Evolutionary conservation across 75 land plant genomes (phyloP).

Genomic region (Sequoiadendron giganteum): DNA sequence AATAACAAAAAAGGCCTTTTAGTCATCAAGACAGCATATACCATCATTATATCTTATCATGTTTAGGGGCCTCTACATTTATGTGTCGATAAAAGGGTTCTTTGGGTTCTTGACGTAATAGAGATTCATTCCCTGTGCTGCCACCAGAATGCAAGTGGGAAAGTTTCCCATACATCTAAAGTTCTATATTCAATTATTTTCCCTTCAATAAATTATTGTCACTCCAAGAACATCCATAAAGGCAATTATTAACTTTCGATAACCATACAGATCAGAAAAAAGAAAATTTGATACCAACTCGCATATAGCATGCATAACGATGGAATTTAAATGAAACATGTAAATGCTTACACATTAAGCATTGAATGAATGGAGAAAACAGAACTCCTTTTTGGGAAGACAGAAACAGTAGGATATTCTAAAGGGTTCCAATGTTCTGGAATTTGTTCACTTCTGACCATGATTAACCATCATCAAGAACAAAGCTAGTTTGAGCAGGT

Average conservation of each 20-base stretch:
- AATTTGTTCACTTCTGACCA: background rate
- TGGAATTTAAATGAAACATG: background rate
- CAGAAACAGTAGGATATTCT: background rate
- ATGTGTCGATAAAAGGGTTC: background rate
- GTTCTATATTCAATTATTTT: background rate
- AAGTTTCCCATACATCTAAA: background rate
- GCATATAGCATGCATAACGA: background rate
- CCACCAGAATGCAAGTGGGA: background rate
- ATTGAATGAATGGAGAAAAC: background rate
- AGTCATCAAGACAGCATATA: too few relatives aligned
- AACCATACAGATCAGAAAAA: background rate
- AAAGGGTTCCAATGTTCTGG: background rate
- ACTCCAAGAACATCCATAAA: background rate
- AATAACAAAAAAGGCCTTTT: too few relatives aligned
- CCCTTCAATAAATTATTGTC: background rate
- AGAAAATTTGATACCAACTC: background rate
- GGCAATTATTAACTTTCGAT: background rate
- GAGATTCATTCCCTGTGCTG: background rate
- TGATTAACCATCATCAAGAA: background rate
- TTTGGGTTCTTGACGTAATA: background rate
- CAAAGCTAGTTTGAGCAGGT: background rate
- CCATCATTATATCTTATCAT: too few relatives aligned
- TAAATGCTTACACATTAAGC: too few relatives aligned
- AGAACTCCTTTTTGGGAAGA: background rate
- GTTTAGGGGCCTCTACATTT: too few relatives aligned